Percentiles rank a stretch among this genome's conserved stretches.
Conservation (phyloP, 208 protist species). For the Leishmania tarentolae region DNA sequence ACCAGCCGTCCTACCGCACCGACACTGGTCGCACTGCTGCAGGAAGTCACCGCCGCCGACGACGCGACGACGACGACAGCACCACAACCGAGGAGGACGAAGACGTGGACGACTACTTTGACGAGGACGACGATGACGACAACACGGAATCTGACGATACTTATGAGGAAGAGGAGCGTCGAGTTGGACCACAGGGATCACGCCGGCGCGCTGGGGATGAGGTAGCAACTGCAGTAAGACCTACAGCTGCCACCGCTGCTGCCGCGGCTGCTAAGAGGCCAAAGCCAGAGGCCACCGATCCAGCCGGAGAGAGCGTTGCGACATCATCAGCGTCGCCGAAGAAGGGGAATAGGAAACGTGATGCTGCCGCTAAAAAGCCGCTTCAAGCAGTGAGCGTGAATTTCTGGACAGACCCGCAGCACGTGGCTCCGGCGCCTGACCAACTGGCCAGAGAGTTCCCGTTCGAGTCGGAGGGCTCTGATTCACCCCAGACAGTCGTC, state of each 20-base stretch:
- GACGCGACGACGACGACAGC: constrained; percentile 11
- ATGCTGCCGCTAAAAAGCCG: constrained; percentile 13
- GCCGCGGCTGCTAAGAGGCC: constrained; percentile 12
- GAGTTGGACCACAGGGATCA: constrained; percentile 1
- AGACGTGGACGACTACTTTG: constrained; percentile 18
- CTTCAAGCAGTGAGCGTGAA: constrained; percentile 68
- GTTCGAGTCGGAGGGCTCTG: constrained; percentile 33
- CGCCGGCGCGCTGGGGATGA: background rate
- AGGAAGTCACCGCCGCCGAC: background rate
- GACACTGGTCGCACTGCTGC: background rate
- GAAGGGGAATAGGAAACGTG: background rate
- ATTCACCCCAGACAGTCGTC: constrained; percentile 62
- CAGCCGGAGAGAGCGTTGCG: background rate
- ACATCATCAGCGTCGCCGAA: background rate
- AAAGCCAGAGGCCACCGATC: background rate
- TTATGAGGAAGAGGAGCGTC: constrained; percentile 16
- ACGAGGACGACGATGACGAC: background rate
- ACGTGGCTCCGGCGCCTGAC: constrained; percentile 22
- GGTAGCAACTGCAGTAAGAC: background rate
- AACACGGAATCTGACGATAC: background rate
- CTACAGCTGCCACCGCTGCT: background rate
- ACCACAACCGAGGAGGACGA: constrained; percentile 21
- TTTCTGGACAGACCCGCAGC: constrained; percentile 63
- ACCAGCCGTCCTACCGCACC: constrained; percentile 6
- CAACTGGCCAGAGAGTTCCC: constrained; percentile 54